These are phyloP conservation scores for Corchorus capsularis DNA, from an alignment of 345 rosid genomes.

Conservation along the genomic window DNA sequence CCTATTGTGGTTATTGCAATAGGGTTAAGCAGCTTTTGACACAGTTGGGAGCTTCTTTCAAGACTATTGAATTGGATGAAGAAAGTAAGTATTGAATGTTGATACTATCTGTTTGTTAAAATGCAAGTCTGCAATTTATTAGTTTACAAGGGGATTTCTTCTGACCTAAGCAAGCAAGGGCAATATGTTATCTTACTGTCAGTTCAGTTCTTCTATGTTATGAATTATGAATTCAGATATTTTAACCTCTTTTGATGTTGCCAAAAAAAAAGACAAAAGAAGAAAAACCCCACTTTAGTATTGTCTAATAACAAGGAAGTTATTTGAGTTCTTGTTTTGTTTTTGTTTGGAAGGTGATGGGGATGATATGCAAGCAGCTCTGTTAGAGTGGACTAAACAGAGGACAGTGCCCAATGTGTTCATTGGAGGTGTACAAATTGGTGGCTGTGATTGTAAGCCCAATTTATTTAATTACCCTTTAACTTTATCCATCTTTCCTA, in stretches of 20 bases:
- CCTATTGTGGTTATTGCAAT: constrained; percentile 59
- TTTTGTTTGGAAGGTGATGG: constrained; percentile 39
- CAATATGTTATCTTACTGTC: too few species aligned
- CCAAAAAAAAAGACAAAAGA: too few species aligned
- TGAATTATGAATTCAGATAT: too few species aligned
- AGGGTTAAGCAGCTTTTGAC: constrained; percentile 63
- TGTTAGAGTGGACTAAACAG: constrained; percentile 39
- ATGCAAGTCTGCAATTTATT: background rate
- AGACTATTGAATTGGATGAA: constrained; percentile 49
- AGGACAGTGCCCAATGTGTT: constrained; percentile 48
- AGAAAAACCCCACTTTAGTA: too few species aligned
- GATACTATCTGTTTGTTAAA: background rate
- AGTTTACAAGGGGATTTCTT: background rate
- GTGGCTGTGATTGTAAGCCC: constrained; percentile 40
- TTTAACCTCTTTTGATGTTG: too few species aligned
- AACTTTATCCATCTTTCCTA: background rate
- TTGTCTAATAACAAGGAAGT: background rate
- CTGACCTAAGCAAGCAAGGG: too few species aligned
- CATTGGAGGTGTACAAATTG: constrained; percentile 39
- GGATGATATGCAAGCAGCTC: constrained; percentile 35
- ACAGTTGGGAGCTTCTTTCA: constrained; percentile 49
- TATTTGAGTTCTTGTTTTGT: background rate
- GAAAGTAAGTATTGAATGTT: constrained; percentile 33
- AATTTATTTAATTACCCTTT: constrained; percentile 6
- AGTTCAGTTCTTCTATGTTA: too few species aligned